Conservation (phyloP, 2,329 filamentous ascomycete species). For the Phialophora expanda region DNA sequence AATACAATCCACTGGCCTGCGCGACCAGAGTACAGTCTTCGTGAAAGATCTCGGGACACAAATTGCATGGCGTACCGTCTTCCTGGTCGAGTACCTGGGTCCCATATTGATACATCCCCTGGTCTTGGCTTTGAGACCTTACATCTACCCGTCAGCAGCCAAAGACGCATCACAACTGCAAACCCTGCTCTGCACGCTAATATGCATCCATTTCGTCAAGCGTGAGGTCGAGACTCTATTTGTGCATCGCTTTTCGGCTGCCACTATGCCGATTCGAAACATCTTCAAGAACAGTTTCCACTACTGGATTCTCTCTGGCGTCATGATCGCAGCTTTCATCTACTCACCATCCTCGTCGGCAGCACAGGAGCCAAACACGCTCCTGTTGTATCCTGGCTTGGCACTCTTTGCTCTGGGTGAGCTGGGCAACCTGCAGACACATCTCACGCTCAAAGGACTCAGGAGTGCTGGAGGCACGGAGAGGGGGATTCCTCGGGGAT, state of each 20-base stretch:
- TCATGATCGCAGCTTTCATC: constrained; percentile 81
- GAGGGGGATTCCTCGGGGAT: constrained; percentile 82
- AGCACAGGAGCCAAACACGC: constrained; percentile 53
- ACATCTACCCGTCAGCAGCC: constrained; percentile 66
- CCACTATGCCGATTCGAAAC: constrained; percentile 89
- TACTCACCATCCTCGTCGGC: constrained; percentile 79
- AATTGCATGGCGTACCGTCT: constrained; percentile 90
- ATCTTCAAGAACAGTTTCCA: constrained; percentile 94
- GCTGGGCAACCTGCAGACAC: constrained; percentile 77
- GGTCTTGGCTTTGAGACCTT: constrained; percentile 71
- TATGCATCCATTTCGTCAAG: constrained; percentile 87
- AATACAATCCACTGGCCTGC: constrained; percentile 61
- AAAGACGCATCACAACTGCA: constrained; percentile 68
- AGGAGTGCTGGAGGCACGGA: constrained; percentile 80
- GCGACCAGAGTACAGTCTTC: constrained; percentile 68
- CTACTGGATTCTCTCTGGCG: constrained; percentile 86
- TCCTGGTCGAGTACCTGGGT: constrained; percentile 91
- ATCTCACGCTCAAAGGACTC: constrained; percentile 77
- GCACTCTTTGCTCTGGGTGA: constrained; percentile 78
- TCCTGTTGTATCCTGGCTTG: constrained; percentile 69
- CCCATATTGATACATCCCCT: constrained; percentile 85
- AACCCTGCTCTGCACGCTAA: constrained; percentile 72
- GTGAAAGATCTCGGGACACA: constrained; percentile 94
- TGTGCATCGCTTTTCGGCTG: constrained; percentile 91
- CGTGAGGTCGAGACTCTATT: constrained; percentile 94